Evolutionary conservation across 2,329 filamentous ascomycete genomes (phyloP).

Genomic region (Macrophomina phaseolina): DNA sequence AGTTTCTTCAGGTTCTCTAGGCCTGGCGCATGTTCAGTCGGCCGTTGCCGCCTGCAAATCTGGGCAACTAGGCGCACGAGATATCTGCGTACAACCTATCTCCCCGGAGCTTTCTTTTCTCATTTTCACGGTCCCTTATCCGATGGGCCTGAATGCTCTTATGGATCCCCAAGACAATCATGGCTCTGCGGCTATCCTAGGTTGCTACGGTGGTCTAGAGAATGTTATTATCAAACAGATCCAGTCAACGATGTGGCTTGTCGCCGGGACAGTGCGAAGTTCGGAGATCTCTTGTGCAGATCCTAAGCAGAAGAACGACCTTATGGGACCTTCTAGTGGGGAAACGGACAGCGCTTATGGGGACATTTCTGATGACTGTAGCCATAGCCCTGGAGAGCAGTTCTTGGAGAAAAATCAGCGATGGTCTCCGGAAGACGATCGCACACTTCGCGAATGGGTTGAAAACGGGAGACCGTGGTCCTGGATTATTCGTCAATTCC

Average conservation of each 20-base stretch:
- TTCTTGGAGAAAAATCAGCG: conserved; percentile 7
- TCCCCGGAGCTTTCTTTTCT: conserved; percentile 2
- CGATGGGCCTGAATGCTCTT: not conserved
- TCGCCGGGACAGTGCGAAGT: not conserved
- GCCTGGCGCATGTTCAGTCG: not conserved
- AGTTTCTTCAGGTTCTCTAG: not conserved
- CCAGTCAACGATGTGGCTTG: not conserved
- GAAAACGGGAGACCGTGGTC: no score
- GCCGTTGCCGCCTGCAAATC: not conserved
- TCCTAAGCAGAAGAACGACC: not conserved
- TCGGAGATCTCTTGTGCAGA: not conserved
- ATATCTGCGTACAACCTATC: not conserved
- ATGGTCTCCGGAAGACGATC: conserved; percentile 1
- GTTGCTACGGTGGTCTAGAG: not conserved
- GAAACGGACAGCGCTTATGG: not conserved
- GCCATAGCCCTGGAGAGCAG: not conserved
- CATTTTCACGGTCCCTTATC: not conserved
- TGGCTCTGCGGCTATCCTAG: not conserved
- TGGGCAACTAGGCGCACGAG: not conserved
- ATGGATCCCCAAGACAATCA: not conserved
- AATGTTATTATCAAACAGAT: not conserved
- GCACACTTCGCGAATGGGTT: no score
- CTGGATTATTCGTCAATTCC: no score
- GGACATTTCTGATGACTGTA: not conserved
- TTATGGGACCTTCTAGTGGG: not conserved